Conservation (phyloP, 2,329 filamentous ascomycete genomes). For the Metarhizium robertsii region DNA sequence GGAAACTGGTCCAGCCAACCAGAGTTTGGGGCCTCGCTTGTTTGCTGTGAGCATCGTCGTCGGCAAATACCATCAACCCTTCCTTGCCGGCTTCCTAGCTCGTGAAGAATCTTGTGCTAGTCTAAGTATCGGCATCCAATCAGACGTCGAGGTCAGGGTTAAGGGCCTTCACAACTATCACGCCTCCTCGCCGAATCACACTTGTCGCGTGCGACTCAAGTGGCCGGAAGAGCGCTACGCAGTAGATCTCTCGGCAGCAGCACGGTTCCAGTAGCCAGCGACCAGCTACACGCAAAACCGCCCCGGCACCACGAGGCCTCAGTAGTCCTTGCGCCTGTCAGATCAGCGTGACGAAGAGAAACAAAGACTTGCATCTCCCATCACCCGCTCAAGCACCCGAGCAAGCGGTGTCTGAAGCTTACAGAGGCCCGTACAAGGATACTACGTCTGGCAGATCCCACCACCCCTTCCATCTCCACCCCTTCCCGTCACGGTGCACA, state of each 20-base stretch:
- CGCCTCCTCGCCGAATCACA: conserved; percentile 1
- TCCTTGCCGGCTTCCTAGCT: not conserved
- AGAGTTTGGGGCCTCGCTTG: not conserved
- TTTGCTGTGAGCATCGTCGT: not conserved
- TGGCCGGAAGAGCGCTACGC: not conserved
- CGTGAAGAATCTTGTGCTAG: not conserved
- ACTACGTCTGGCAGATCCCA: not conserved
- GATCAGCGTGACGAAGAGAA: not conserved
- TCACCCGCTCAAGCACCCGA: not conserved
- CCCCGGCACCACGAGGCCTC: not conserved
- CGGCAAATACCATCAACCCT: not conserved
- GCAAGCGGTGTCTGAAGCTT: not conserved
- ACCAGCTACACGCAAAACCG: not conserved
- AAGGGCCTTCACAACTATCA: not conserved
- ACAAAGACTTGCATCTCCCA: not conserved
- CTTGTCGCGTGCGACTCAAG: conserved; percentile 1
- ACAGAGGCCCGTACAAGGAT: not conserved
- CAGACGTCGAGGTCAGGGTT: not conserved
- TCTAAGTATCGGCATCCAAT: conserved; percentile 1
- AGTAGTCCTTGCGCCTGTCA: not conserved
- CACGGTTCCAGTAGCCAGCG: too few relatives aligned
- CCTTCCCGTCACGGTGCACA: not conserved
- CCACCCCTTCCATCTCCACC: not conserved
- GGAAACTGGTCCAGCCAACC: conserved; percentile 2
- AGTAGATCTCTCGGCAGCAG: not conserved